A percentile compares a stretch with the other conserved stretches of the same genome.
Conservation (phyloP, 2,329 filamentous ascomycete species). For the Paecilomyces dactylethromorphus region DNA sequence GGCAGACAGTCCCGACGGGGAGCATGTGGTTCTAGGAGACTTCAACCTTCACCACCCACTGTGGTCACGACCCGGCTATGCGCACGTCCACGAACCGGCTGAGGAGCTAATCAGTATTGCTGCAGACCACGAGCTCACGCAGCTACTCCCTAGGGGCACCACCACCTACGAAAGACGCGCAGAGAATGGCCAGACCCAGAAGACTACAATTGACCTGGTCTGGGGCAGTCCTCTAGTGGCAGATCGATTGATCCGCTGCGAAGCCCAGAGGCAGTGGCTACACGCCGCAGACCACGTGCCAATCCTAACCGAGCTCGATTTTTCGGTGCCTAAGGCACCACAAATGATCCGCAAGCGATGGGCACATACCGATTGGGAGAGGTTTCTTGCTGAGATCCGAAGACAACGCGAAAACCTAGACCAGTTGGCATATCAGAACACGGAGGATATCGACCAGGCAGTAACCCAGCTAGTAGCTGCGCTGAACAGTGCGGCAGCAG, state of each 20-base stretch:
- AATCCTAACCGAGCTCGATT: background rate
- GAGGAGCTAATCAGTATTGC: conserved; percentile 1
- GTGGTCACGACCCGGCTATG: conserved; percentile 1
- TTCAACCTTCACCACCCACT: conserved; percentile 6
- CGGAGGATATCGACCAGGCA: too few relatives aligned
- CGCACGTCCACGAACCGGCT: background rate
- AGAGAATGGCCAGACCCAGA: background rate
- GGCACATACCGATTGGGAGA: background rate
- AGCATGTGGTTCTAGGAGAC: conserved; percentile 2
- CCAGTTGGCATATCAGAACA: background rate
- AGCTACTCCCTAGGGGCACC: conserved; percentile 1
- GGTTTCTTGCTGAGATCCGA: background rate
- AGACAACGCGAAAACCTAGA: background rate
- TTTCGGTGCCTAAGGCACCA: background rate
- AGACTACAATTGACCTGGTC: conserved; percentile 5
- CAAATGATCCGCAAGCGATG: background rate
- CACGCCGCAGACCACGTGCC: background rate
- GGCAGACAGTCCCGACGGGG: accelerated
- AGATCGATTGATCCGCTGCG: conserved; percentile 1
- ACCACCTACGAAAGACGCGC: conserved; percentile 1
- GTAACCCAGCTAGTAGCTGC: too few relatives aligned
- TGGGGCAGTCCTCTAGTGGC: background rate
- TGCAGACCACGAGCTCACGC: background rate
- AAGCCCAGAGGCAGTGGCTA: background rate
- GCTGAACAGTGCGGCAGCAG: too few relatives aligned